Conservation (phyloP, 352 stramenopile genomes). For the Globisporangium nodosum region DNA sequence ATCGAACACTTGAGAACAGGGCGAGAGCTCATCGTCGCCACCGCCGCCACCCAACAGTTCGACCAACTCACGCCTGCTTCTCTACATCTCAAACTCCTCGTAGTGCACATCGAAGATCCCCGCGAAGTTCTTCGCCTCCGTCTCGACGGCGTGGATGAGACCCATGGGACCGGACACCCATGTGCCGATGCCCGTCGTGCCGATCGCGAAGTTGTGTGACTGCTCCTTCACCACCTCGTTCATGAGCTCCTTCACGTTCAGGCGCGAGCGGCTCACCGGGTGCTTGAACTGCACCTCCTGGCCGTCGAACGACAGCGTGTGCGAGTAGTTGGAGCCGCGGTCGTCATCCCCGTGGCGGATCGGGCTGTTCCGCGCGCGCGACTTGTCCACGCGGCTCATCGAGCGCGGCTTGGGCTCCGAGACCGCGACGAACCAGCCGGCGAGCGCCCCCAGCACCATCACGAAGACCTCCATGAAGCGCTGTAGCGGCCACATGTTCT, state of each 20-base stretch:
- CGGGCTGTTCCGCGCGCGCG: conserved; percentile 40
- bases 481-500: conserved; percentile 82
- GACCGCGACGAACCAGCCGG: conserved; percentile 59
- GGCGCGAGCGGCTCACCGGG: conserved; percentile 52
- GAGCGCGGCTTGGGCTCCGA: conserved; percentile 61
- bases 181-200: conserved; percentile 73
- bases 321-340: conserved; percentile 53
- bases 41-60: too few species aligned
- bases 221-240: conserved; percentile 80
- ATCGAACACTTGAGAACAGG: too few species aligned
- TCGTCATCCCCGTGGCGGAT: conserved; percentile 36
- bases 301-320: conserved; percentile 74
- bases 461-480: conserved; percentile 70
- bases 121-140: conserved; percentile 64
- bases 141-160: conserved; percentile 73
- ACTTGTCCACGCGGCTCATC: conserved; percentile 77
- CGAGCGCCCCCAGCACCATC: conserved; percentile 52
- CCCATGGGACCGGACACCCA: conserved; percentile 82
- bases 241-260: conserved; percentile 77
- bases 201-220: conserved; percentile 79
- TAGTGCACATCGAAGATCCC: conserved; percentile 88
- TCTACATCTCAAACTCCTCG: conserved; percentile 88
- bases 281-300: conserved; percentile 76
- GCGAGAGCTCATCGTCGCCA: too few species aligned
- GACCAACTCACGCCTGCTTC: not conserved